A percentile compares a stretch with the other conserved stretches of the same genome.
These are phyloP conservation scores for Pholiota adiposa DNA, from an alignment of 1,284 basidiomycete genomes.

Conservation along the genomic window DNA sequence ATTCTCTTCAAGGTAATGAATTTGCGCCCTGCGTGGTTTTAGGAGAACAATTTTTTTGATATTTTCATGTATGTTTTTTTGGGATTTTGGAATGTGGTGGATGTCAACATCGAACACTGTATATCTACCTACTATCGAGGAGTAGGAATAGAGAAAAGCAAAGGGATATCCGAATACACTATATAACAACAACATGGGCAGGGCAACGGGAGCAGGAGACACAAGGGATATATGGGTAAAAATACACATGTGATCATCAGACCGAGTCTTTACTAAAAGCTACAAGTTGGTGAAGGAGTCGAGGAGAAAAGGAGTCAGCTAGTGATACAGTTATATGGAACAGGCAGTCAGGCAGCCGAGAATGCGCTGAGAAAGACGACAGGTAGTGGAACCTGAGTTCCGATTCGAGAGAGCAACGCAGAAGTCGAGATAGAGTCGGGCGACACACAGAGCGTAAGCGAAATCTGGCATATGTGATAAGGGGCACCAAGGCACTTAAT, in stretches of 20 bases:
- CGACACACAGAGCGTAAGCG: too few species aligned
- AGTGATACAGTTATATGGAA: conserved; percentile 5
- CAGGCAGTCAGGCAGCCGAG: conserved; percentile 13
- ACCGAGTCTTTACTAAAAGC: neutral
- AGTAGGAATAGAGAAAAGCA: neutral
- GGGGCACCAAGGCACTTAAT: conserved; percentile 24
- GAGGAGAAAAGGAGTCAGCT: neutral
- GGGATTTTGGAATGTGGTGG: too few species aligned
- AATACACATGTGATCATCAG: conserved; percentile 5
- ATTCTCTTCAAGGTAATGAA: too few species aligned
- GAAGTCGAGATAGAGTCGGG: neutral
- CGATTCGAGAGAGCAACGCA: neutral
- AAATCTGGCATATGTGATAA: too few species aligned
- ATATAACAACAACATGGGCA: too few species aligned
- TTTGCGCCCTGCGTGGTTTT: too few species aligned
- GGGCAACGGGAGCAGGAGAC: neutral
- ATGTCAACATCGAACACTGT: neutral
- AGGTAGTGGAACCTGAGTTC: neutral
- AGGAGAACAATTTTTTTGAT: too few species aligned
- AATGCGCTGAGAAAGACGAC: neutral
- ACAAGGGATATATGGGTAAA: conserved; percentile 2
- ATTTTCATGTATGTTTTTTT: too few species aligned
- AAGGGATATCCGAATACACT: neutral
- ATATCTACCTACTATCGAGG: too few species aligned
- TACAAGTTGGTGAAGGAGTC: neutral